Base-by-base conservation (phyloP, 106 monocot species). In the Agapanthus africanus region DNA sequence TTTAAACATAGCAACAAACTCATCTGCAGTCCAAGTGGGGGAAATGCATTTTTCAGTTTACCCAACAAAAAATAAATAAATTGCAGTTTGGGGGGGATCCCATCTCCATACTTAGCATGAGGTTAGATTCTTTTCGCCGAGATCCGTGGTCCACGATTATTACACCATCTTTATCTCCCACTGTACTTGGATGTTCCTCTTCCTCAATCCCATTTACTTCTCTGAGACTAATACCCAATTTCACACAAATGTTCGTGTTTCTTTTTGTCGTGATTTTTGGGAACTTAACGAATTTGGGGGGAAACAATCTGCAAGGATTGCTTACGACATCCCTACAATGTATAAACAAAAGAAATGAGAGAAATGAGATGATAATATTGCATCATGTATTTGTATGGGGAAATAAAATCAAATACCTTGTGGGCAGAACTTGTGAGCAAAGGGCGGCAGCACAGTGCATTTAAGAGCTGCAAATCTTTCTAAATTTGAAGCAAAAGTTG, bases 61-160 rank as follows among this genome's bases (percentile, higher is more conserved):
- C 25, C 34, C 33, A 59, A 21, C 4, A 66, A 22, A 49, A 36
- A 66, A 49, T 18, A 23, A 65, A 65, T n/a, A n/a, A n/a, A n/a
- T n/a, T n/a, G n/a, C n/a, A n/a, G n/a, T n/a, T n/a, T n/a, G n/a
- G n/a, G n/a, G n/a, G n/a, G n/a, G n/a, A n/a, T n/a, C 21, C 30
- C 47, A 33, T 54, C 35, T 69, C n/a, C 78, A 74, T 85, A 91
- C 95, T 88, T 63, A 97, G 77, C 95, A 97, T 87, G 16, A 84
- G 63, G 75, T 97, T 97, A 34, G 95, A 97, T 77, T 97, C 88
- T 75, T 84, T 41, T 15, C 95, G 85, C 26, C 95, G 81, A 2
- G 91, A 97, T 41, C 95, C 95, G 73, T 97, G 95, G 62, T 97
- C 95, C 1, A 97, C 95, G 56, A 97, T 86, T 52, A 97, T 79